Conservation (phyloP, 2,329 filamentous ascomycete genomes). For the Calycina herbarum region DNA sequence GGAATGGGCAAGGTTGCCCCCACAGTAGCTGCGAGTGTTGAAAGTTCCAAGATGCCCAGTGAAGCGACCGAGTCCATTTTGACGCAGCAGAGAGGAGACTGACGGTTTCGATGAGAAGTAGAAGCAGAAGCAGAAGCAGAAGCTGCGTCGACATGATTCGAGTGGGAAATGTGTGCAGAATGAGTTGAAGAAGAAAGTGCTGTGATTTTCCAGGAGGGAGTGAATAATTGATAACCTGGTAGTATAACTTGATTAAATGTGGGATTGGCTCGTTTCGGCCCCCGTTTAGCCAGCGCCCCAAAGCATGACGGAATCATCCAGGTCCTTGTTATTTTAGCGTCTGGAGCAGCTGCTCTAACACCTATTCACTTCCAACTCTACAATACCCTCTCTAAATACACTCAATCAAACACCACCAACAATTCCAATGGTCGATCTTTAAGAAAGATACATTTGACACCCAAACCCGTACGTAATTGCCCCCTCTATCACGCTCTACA, state of each 20-base stretch:
- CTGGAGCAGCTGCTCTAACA: not conserved
- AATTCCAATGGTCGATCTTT: slow-evolving; percentile 32
- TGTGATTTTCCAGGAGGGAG: too few species aligned
- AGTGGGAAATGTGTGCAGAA: not conserved
- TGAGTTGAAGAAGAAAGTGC: not conserved
- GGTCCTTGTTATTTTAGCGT: slow-evolving; percentile 5
- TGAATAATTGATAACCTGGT: too few species aligned
- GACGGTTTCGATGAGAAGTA: not conserved
- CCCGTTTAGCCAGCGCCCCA: not conserved
- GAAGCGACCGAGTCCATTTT: not conserved
- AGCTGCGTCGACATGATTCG: not conserved
- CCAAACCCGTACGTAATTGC: slow-evolving; percentile 18
- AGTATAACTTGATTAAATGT: not conserved
- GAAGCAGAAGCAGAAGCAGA: not conserved
- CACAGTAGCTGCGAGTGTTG: not conserved
- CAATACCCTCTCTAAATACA: not conserved
- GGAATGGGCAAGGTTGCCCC: not conserved
- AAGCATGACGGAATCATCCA: not conserved
- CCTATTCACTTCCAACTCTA: slow-evolving; percentile 1
- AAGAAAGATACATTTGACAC: slow-evolving; percentile 11
- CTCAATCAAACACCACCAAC: slow-evolving; percentile 18
- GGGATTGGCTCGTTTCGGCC: not conserved
- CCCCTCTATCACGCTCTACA: not conserved
- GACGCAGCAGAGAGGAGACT: slow-evolving; percentile 1
- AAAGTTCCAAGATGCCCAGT: not conserved